Percentiles rank a stretch among this genome's conserved stretches.
These are phyloP conservation scores for Mycena albidolilacea DNA, from an alignment of 768 basidiomycete genomes.

Conservation along the genomic window DNA sequence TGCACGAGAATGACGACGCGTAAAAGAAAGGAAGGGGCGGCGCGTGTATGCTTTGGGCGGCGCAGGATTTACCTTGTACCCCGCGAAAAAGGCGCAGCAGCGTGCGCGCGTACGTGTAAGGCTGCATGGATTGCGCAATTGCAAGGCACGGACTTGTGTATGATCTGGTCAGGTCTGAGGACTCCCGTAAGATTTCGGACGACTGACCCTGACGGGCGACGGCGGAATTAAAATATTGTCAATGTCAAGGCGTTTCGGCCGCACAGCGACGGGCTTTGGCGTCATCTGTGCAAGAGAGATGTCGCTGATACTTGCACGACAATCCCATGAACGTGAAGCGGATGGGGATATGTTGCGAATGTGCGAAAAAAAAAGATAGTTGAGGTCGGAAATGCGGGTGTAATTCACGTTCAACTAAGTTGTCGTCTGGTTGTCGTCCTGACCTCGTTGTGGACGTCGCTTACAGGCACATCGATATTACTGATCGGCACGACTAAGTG, in stretches of 20 bases:
- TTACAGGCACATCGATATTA: constrained; percentile 13
- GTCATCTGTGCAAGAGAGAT: not conserved
- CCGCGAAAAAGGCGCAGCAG: constrained; percentile 25
- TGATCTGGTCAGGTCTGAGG: not conserved
- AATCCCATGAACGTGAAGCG: not conserved
- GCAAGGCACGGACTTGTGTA: not conserved
- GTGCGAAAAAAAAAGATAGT: not conserved
- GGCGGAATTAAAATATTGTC: not conserved
- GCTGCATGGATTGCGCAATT: too few species aligned
- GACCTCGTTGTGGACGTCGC: not conserved
- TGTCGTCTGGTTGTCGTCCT: not conserved
- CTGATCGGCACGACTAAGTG: constrained; percentile 13
- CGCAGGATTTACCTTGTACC: not conserved
- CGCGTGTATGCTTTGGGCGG: not conserved
- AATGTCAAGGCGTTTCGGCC: not conserved
- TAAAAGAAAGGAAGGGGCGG: not conserved
- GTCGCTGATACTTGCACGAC: not conserved
- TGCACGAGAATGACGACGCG: not conserved
- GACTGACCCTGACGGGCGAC: not conserved
- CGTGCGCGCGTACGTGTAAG: not conserved
- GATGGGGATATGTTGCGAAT: not conserved
- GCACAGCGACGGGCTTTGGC: not conserved
- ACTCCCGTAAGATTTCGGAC: not conserved
- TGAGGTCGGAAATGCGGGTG: not conserved
- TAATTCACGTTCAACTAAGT: not conserved